phyloP scores from a whole-genome alignment of 805 yeast genomes.

The Candida qinlingensis region DNA sequence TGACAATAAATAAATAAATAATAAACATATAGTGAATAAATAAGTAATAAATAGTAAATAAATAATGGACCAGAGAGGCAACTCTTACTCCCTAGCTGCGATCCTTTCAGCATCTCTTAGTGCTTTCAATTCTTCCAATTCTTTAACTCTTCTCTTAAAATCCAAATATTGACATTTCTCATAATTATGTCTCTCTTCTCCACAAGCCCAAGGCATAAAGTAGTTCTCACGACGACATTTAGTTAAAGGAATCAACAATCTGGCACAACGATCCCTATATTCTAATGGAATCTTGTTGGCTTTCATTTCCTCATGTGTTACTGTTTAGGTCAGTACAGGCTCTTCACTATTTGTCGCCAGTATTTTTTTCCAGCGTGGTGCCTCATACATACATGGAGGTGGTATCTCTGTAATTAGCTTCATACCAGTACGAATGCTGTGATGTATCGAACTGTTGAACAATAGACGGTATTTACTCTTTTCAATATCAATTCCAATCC shows the following conservation, averaged over 20 bases:
- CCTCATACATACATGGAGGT: conserved; percentile 5
- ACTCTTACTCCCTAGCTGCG: background rate
- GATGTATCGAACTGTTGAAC: background rate
- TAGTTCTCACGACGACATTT: conserved; percentile 53
- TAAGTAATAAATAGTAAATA: background rate
- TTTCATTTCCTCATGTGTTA: conserved; percentile 81
- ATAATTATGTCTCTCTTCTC: conserved; percentile 74
- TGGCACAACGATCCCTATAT: conserved; percentile 82
- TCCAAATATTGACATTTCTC: conserved; percentile 83
- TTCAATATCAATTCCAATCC: too few relatives aligned
- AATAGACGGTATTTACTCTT: background rate
- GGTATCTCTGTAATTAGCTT: conserved; percentile 8
- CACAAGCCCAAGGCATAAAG: conserved; percentile 67
- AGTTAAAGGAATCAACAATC: conserved; percentile 52
- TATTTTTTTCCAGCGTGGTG: background rate
- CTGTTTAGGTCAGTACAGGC: conserved; percentile 29
- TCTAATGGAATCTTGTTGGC: conserved; percentile 69
- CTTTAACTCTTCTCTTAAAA: conserved; percentile 73
- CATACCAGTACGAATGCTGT: background rate
- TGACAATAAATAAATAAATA: conserved; percentile 3
- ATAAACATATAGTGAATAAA: conserved; percentile 6
- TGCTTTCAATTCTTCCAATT: conserved; percentile 53
- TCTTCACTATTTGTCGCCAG: background rate
- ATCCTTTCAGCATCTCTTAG: conserved; percentile 3
- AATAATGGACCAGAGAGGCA: background rate